Evolutionary conservation across 768 basidiomycete genomes (phyloP).

Genomic region (Rhizopogon sp.): DNA sequence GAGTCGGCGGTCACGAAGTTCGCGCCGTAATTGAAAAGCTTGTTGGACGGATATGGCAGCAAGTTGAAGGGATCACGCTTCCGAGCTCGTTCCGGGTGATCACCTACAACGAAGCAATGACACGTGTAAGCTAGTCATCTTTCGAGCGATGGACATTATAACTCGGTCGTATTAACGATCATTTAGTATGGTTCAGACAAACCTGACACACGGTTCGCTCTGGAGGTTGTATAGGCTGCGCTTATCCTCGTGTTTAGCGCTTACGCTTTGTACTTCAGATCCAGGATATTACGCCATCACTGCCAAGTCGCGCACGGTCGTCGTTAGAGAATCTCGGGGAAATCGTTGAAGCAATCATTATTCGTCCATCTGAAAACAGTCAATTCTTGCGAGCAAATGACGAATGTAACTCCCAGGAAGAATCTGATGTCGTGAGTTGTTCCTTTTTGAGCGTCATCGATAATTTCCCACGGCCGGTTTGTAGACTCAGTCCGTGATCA

Average conservation of each 20-base stretch:
- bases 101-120: conserved; percentile 91
- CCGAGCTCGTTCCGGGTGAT: conserved; percentile 68
- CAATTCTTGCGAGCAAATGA: conserved; percentile 26
- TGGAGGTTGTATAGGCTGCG: conserved; percentile 57
- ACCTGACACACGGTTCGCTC: conserved; percentile 84
- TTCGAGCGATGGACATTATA: conserved; percentile 6
- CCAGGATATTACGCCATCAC: conserved; percentile 24
- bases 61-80: conserved; percentile 58
- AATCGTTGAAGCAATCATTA: conserved; percentile 26
- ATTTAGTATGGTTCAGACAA: conserved; percentile 89
- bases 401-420: conserved; percentile 9
- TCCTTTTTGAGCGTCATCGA: neutral
- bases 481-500: conserved; percentile 48
- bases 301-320: conserved; percentile 22
- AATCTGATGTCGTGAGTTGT: conserved; percentile 22
- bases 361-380: conserved; percentile 23
- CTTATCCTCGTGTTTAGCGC: neutral
- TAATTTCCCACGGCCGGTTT: conserved; percentile 6
- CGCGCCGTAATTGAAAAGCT: conserved; percentile 74
- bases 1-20: conserved; percentile 83
- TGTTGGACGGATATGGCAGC: conserved; percentile 70
- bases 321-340: conserved; percentile 21
- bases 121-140: conserved; percentile 48
- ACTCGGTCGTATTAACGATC: conserved; percentile 15
- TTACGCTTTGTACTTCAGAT: conserved; percentile 24